Base-by-base conservation (phyloP, 257 asterid species). In the Fraxinus cuspidata region DNA sequence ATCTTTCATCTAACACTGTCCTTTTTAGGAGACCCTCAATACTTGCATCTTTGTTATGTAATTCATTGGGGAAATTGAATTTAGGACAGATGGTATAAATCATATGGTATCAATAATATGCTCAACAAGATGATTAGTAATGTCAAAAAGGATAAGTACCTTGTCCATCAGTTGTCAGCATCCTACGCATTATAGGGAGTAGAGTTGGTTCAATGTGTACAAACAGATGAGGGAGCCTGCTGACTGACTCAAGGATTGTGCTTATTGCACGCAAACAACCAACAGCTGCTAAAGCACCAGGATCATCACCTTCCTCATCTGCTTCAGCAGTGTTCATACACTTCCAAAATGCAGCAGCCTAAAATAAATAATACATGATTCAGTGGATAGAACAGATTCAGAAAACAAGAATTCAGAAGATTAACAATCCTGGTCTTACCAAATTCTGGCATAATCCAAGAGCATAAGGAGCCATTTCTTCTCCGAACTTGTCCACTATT, bases 341-440 rank as follows among this genome's bases (percentile, higher is more conserved):
- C 88, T 92, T 96, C 98, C 98, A 96, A 83, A 96, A 96, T 40
- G 99, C 96, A 35, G 94, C 96, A 79, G 99, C 99, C 99, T 96
- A 81, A 68, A n/a, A 73, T 58, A 44, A 78, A 74, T 38, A 72
- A n/a, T 16, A 71, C 34, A 27, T 74, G 27, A 78, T 23, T 66
- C 40, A 70, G 28, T 72, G 35, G 42, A 73, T 16, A 53, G 23
- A 34, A 9, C 67, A 34, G 27, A 53, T 38, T 35, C 67, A 49
- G 64, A 23, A 49, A 44, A 44, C 40, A 72, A 78, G 27, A 71
- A 12, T 74, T 63, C 31, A 65, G 69, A 72, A 51, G 37, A 74
- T 56, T 5, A 47, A 34, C 19, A 31, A 73, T 71, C 53, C 63
- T 58, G 75, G 65, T 63, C 83, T 81, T 83, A 96, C 99, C 96